Percentiles rank a stretch among this genome's conserved stretches.
phyloP scores from a whole-genome alignment of 305 asterid species.

The Rubia tinctorum region DNA sequence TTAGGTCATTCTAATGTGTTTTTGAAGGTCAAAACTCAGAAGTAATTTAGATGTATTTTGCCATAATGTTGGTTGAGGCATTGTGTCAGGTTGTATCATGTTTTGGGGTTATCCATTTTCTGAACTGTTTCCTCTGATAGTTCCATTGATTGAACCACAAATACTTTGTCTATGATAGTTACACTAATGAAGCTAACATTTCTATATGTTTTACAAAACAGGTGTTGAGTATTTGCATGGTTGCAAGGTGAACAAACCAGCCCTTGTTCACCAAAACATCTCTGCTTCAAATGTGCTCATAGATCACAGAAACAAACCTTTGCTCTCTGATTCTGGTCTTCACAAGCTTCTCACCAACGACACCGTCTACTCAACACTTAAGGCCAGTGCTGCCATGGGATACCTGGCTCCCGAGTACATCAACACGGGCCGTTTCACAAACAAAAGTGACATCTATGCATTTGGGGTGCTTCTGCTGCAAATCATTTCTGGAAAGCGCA shows the following conservation, averaged over 20 bases:
- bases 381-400: conserved; percentile 93
- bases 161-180: background rate
- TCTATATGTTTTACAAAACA: conserved; percentile 25
- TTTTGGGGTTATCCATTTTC: too few relatives aligned
- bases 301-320: conserved; percentile 50
- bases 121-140: background rate
- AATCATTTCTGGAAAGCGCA: conserved; percentile 69
- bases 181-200: background rate
- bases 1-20: background rate
- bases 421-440: conserved; percentile 78
- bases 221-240: conserved; percentile 79
- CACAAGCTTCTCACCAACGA: conserved; percentile 86
- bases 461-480: conserved; percentile 85
- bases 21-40: background rate
- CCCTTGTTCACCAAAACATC: conserved; percentile 81
- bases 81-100: too few relatives aligned
- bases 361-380: conserved; percentile 74
- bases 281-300: conserved; percentile 75
- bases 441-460: conserved; percentile 83
- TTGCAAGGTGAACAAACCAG: conserved; percentile 51
- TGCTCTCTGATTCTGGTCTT: conserved; percentile 74
- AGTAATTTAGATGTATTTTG: too few relatives aligned
- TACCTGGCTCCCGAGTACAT: conserved; percentile 91
- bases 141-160: too few relatives aligned
- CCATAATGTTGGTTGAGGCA: too few relatives aligned